Base-by-base conservation (phyloP, 192 early-diverging fungal species). In the Phlyctochytrium bullatum region DNA sequence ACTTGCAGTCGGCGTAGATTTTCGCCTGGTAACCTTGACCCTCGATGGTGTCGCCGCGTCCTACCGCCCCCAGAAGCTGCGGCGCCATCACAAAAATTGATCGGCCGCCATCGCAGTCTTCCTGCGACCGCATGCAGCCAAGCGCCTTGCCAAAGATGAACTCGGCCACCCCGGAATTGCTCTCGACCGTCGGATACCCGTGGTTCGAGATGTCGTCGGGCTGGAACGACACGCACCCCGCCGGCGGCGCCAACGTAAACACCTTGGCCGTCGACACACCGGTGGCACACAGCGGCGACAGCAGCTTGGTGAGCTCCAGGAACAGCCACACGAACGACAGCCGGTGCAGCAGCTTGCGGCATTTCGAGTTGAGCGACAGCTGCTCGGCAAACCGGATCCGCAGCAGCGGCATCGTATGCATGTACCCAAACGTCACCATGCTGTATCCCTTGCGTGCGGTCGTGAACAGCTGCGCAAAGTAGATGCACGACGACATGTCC, bases 101-200 rank as follows among this genome's bases (percentile, higher is more conserved):
- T n/a, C 57, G 36, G 40, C 40, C 28, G 0, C 54, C 10, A 34
- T 25, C 14, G 34, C 66, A 67, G 27, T 67, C 66, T 14, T 25
- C 17, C 47, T 67, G 31, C 14, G 66, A 67, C 34, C 66, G 2
- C 66, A 67, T 67, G 58, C 66, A 67, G 33, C 66, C 66, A 67
- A 67, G 56, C 12, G 66, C 66, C 17, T 57, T 67, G 16, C 66
- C 66, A 40, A 59, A 67, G 2, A 67, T 10, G 28, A 31, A 67
- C 32, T 67, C 66, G 29, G 56, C 66, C 10, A 67, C 66, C 6
- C 66, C 66, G 14, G 34, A 27, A 2, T 53, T 25, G 36, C 66
- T 67, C 56, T 27, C 59, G 12, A 67, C 12, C 17, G 66, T 67
- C 23, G 66, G 66, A 34, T 67, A 67, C 3, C 27, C 36, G n/a